phyloP scores from a whole-genome alignment of 352 stramenopile genomes.

The Globisporangium orthogonon region DNA sequence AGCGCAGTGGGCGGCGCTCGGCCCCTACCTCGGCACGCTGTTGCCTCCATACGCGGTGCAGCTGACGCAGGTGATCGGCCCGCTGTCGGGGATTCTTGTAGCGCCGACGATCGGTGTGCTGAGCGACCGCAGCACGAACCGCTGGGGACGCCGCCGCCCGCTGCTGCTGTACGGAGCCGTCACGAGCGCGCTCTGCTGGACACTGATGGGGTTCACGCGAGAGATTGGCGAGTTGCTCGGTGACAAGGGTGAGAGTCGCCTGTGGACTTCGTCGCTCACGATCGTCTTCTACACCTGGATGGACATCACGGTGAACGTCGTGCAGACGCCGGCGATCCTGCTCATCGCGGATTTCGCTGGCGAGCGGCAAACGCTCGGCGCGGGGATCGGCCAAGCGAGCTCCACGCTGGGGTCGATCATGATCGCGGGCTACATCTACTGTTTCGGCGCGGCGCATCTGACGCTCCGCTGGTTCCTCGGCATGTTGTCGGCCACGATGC shows the following conservation, averaged over 20 bases:
- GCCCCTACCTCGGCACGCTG: conserved; percentile 65
- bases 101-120: conserved; percentile 61
- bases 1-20: conserved; percentile 66
- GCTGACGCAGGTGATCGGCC: conserved; percentile 66
- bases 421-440: conserved; percentile 66
- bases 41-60: conserved; percentile 61
- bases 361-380: conserved; percentile 55
- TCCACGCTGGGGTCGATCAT: conserved; percentile 59
- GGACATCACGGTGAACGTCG: conserved; percentile 77
- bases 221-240: conserved; percentile 58
- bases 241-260: conserved; percentile 31
- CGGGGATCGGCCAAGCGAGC: conserved; percentile 52
- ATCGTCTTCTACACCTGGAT: conserved; percentile 82
- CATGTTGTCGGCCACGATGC: conserved; percentile 66
- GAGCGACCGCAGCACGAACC: conserved; percentile 44
- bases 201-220: conserved; percentile 59
- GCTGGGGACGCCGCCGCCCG: conserved; percentile 57
- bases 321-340: conserved; percentile 61
- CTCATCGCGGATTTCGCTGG: conserved; percentile 75
- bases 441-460: conserved; percentile 59
- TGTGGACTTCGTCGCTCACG: conserved; percentile 51
- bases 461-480: conserved; percentile 60
- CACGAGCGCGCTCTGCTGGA: conserved; percentile 60
- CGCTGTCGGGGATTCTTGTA: conserved; percentile 62
- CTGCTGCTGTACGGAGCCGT: conserved; percentile 59